A percentile compares a stretch with the other conserved stretches of the same genome.
Evolutionary conservation across 2,329 filamentous ascomycete species (phyloP).

Genomic region (Epichloe uncinata): DNA sequence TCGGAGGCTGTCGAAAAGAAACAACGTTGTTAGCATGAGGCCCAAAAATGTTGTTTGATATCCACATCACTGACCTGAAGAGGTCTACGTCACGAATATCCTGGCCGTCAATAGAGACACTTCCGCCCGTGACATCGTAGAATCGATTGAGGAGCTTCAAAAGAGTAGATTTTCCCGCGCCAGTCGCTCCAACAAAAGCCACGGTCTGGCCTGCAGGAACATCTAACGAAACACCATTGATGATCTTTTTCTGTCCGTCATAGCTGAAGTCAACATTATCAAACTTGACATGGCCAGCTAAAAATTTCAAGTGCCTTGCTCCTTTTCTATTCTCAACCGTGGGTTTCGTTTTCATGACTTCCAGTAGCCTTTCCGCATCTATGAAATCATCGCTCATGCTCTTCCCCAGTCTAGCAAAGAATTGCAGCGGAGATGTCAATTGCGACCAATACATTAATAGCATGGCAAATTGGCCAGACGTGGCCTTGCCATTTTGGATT

Average conservation of each 20-base stretch:
- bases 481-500: slow-evolving; percentile 46
- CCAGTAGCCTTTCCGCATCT: slow-evolving; percentile 42
- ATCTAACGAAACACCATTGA: slow-evolving; percentile 39
- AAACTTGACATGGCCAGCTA: slow-evolving; percentile 41
- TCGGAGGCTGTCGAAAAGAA: slow-evolving; percentile 26
- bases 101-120: slow-evolving; percentile 41
- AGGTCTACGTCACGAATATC: slow-evolving; percentile 42
- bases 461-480: slow-evolving; percentile 56
- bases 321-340: slow-evolving; percentile 38
- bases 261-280: slow-evolving; percentile 44
- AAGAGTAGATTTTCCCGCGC: slow-evolving; percentile 45
- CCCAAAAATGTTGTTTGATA: not conserved
- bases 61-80: slow-evolving; percentile 22
- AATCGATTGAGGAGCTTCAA: slow-evolving; percentile 46
- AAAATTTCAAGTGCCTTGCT: slow-evolving; percentile 35
- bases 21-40: slow-evolving; percentile 11
- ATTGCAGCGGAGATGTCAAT: slow-evolving; percentile 56
- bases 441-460: slow-evolving; percentile 64
- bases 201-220: slow-evolving; percentile 39
- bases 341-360: slow-evolving; percentile 45
- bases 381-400: slow-evolving; percentile 43
- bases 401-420: slow-evolving; percentile 48
- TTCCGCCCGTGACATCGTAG: slow-evolving; percentile 41
- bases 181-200: slow-evolving; percentile 47
- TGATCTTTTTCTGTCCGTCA: slow-evolving; percentile 43